These are phyloP conservation scores for Aspergillus wentii DNA, from an alignment of 495 filamentous ascomycete species.

Conservation along the genomic window DNA sequence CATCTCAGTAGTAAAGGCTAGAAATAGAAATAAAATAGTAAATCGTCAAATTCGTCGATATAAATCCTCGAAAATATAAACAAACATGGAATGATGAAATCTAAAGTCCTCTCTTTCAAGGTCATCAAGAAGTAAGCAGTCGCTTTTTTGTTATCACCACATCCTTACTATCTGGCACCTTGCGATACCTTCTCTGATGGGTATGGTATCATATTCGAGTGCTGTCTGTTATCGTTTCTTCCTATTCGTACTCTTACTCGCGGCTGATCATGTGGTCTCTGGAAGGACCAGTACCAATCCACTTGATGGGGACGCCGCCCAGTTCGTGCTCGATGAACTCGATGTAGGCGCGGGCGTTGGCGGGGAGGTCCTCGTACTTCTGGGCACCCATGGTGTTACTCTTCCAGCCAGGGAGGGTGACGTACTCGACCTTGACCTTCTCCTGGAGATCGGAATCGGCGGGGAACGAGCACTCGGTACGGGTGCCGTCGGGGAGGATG, in stretches of 20 bases:
- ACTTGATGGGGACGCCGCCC: slow-evolving; percentile 63
- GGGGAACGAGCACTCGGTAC: slow-evolving; percentile 57
- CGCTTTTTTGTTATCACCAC: too few species aligned
- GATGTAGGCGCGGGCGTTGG: slow-evolving; percentile 69
- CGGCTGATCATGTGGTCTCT: slow-evolving; percentile 63
- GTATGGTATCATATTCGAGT: neutral
- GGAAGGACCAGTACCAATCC: slow-evolving; percentile 74
- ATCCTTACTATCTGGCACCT: too few species aligned
- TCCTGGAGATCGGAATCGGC: slow-evolving; percentile 62
- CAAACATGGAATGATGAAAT: neutral
- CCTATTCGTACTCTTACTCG: slow-evolving; percentile 19
- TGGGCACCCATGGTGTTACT: slow-evolving; percentile 57
- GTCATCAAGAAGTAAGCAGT: too few species aligned
- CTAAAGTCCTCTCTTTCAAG: neutral
- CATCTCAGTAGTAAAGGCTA: too few species aligned
- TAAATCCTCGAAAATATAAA: neutral
- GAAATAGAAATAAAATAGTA: too few species aligned
- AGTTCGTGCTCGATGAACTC: slow-evolving; percentile 72
- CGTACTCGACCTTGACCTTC: slow-evolving; percentile 58
- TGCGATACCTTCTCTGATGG: too few species aligned
- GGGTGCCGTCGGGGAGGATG: slow-evolving; percentile 47
- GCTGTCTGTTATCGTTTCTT: neutral
- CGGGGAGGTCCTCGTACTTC: slow-evolving; percentile 64
- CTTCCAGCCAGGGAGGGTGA: slow-evolving; percentile 76
- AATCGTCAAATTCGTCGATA: slow-evolving; percentile 1